Percentiles rank a stretch among this genome's conserved stretches.
These are phyloP conservation scores for Funneliformis mosseae DNA, from an alignment of 192 early-diverging fungal species.

Conservation along the genomic window DNA sequence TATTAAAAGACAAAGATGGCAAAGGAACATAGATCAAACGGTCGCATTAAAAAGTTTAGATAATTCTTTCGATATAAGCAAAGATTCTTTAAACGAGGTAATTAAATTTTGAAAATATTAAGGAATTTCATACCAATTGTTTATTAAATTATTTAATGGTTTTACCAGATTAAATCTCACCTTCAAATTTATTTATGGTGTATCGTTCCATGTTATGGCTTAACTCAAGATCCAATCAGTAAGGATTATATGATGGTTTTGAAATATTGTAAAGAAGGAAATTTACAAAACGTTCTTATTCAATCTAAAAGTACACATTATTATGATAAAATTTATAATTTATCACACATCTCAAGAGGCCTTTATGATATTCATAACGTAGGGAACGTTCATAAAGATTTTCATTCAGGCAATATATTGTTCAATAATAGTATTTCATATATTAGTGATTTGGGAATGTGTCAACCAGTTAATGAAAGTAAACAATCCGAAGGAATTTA, in stretches of 20 bases:
- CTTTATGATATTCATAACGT: constrained; percentile 44
- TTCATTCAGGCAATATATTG: constrained; percentile 26
- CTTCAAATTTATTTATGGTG: too few species aligned
- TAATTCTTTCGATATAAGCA: too few species aligned
- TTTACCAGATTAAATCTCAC: too few species aligned
- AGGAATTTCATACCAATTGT: too few species aligned
- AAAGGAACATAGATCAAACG: too few species aligned
- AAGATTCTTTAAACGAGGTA: too few species aligned
- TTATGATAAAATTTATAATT: constrained; percentile 39
- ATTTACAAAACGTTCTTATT: constrained; percentile 41
- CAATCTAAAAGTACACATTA: constrained; percentile 29
- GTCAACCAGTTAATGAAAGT: constrained; percentile 37
- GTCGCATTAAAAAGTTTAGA: too few species aligned
- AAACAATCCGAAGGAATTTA: constrained; percentile 34
- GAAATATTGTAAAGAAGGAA: constrained; percentile 39
- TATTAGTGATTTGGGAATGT: constrained; percentile 46
- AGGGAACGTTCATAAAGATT: constrained; percentile 42
- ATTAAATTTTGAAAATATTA: too few species aligned
- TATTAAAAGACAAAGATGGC: too few species aligned
- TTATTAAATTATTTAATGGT: too few species aligned
- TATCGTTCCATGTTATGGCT: not conserved
- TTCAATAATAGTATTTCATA: not conserved
- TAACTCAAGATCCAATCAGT: constrained; percentile 15
- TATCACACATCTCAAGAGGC: constrained; percentile 38
- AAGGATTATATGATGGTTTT: constrained; percentile 47